Base-by-base conservation (phyloP, 2,329 filamentous ascomycete species). In the Ascochyta pisi region DNA sequence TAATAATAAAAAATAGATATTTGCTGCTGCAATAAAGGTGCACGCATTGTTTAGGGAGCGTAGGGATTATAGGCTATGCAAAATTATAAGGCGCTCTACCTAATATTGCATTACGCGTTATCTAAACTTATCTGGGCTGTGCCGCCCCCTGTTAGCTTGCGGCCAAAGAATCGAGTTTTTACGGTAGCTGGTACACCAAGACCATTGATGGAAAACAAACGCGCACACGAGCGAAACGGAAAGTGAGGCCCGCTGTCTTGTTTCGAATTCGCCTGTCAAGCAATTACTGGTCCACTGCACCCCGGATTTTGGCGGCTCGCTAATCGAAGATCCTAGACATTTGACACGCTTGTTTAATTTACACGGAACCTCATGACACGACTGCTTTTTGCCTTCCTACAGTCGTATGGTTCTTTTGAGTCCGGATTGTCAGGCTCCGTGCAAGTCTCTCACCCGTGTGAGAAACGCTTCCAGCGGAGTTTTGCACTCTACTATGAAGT, bases 251-350 rank as follows among this genome's bases (percentile, higher is more conserved):
- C 19, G 29, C 19, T 7, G 34, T 46, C 37, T 13, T 53, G 42
- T 47, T 46, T 42, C 50, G 31, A 37, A 31, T 19, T 15, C 42
- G 23, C 27, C 6, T 41, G 50, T 37, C 42, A 23, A 29, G 29
- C 42, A 41, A 41, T 46, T 33, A 26, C 27, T 29, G 27, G 22
- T 27, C 19, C 34, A 31, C 40, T 55, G 52, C 46, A 55, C 46
- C 46, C 52, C 52, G 39, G 46, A 6, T 55, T 46, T 50, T 50
- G 46, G 46, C 46, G 34, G 23, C 34, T 55, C 46, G 46, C 52
- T 46, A 50, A 37, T 27, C 23, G 41, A 37, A 9, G 6, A 50
- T 37, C 46, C 46, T 35, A 29, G 52, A 41, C 41, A 3, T 13
- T 38, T 24, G n/a, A 26, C 35, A 34, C 38, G 24, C 51, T 40